phyloP scores from a whole-genome alignment of 2,329 filamentous ascomycete genomes.

The Monilinia fructicola region DNA sequence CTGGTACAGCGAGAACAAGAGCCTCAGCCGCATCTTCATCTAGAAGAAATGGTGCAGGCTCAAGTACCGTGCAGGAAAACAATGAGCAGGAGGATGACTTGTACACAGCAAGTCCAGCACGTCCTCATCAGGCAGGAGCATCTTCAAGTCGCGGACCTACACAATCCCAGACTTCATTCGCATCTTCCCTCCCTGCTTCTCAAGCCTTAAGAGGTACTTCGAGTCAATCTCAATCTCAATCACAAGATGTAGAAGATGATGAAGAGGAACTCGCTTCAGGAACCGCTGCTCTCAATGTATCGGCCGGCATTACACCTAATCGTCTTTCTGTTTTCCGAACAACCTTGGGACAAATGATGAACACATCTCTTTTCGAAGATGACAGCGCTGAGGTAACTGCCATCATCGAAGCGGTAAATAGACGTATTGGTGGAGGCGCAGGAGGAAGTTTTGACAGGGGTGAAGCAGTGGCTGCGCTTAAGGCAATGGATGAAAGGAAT shows the following conservation, averaged over 20 bases:
- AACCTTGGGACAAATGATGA: slow-evolving; percentile 79
- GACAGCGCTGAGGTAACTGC: slow-evolving; percentile 76
- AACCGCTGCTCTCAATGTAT: slow-evolving; percentile 36
- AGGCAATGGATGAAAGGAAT: slow-evolving; percentile 77
- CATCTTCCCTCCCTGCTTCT: slow-evolving; percentile 43
- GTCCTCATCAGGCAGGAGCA: slow-evolving; percentile 28
- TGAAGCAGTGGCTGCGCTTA: slow-evolving; percentile 76
- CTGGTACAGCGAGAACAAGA: slow-evolving; percentile 41
- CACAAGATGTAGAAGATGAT: slow-evolving; percentile 29
- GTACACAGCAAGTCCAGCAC: slow-evolving; percentile 40
- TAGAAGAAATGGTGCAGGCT: slow-evolving; percentile 36
- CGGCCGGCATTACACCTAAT: slow-evolving; percentile 45
- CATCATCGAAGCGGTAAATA: slow-evolving; percentile 78
- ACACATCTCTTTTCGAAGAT: slow-evolving; percentile 79
- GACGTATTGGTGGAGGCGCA: slow-evolving; percentile 54
- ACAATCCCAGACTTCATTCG: slow-evolving; percentile 43
- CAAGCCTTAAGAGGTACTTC: slow-evolving; percentile 38
- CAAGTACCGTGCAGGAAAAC: slow-evolving; percentile 21
- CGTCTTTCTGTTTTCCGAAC: slow-evolving; percentile 75
- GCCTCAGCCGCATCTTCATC: slow-evolving; percentile 26
- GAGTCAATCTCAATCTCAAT: slow-evolving; percentile 28
- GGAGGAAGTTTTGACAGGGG: slow-evolving; percentile 63
- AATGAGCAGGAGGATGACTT: slow-evolving; percentile 45
- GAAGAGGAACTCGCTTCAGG: slow-evolving; percentile 24
- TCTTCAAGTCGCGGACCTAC: slow-evolving; percentile 23